Base-by-base conservation (phyloP, 1,139 yeast genomes). In the Candida tetrigidarum region DNA sequence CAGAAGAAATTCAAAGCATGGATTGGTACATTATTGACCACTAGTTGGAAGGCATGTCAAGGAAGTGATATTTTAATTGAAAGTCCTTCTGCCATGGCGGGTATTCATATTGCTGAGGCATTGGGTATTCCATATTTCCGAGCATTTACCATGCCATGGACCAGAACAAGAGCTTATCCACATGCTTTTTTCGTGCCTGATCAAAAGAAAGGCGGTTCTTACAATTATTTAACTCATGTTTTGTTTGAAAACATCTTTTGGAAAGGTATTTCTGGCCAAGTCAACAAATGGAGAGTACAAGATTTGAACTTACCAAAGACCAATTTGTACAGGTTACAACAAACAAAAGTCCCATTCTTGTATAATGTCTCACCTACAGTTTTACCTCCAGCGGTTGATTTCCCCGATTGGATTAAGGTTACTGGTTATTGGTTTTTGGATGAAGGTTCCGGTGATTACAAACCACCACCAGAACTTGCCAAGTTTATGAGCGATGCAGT, bases 121-220 rank as follows among this genome's bases (percentile, higher is more conserved):
- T 66, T 92, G 46, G 81, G 83, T 14, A 86, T 92, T 43, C 97
- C 98, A 0, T 92, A 92, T 60, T 87, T 88, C 72, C 74, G 98
- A 55, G 97, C 98, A 0, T 93, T 92, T 59, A 93, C 98, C 0
- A 92, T 92, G 98, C 98, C 98, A 0, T 92, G 98, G 98, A 89
- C 97, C 0, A 71, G 96, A 54, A 92, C 98, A 0, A 76, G 96
- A 52, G 96, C 97, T 0, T 92, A 92, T 60, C 97, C 97, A 1
- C 97, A 92, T 69, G 98, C 98, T 0, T 91, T 92, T 54, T 84
- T 92, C 57, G 96, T 90, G 4, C 97, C 98, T 0, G 97, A 90
- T 49, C 96, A 87, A 62, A 89, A 86, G 59, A 80, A 86, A 63
- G 97, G 97, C 7, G 97, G 97, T 1, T 85, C 93, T 4, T 92